Percentiles rank a stretch among this genome's conserved stretches.
Conservation (phyloP, 116 monocot genomes). For the Zostera marina region DNA sequence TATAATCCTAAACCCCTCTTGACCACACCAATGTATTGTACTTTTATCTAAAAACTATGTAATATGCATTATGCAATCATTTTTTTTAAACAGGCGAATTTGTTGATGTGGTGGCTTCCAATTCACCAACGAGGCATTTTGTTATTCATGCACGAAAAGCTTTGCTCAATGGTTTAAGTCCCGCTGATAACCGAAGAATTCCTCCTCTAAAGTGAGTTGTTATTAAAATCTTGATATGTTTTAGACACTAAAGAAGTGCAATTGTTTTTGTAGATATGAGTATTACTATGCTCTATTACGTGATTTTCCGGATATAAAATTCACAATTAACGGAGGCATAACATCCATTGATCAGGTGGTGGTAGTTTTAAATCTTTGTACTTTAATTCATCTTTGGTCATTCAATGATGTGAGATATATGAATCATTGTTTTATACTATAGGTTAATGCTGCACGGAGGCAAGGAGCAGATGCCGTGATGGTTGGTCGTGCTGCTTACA, state of each 20-base stretch:
- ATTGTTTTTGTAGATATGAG: slow-evolving; percentile 57
- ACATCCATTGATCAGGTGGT: slow-evolving; percentile 72
- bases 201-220: slow-evolving; percentile 82
- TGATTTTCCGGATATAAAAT: slow-evolving; percentile 77
- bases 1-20: too few relatives aligned
- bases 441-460: slow-evolving; percentile 58
- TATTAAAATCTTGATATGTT: not conserved
- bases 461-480: slow-evolving; percentile 76
- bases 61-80: not conserved
- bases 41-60: too few relatives aligned
- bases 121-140: slow-evolving; percentile 80
- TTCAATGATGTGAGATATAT: too few relatives aligned
- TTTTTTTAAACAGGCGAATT: slow-evolving; percentile 52
- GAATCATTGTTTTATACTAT: slow-evolving; percentile 7
- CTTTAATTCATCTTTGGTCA: too few relatives aligned
- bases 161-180: slow-evolving; percentile 82
- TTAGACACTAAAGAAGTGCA: not conserved
- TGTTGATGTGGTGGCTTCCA: slow-evolving; percentile 51
- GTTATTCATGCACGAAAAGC: slow-evolving; percentile 96
- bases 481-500: slow-evolving; percentile 98
- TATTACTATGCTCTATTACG: slow-evolving; percentile 85
- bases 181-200: slow-evolving; percentile 68
- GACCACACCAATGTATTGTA: too few relatives aligned
- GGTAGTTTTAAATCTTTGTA: too few relatives aligned
- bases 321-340: slow-evolving; percentile 93